Evolutionary conservation across 192 early-diverging fungal genomes (phyloP).

Genomic region (Kappamyces sp.): DNA sequence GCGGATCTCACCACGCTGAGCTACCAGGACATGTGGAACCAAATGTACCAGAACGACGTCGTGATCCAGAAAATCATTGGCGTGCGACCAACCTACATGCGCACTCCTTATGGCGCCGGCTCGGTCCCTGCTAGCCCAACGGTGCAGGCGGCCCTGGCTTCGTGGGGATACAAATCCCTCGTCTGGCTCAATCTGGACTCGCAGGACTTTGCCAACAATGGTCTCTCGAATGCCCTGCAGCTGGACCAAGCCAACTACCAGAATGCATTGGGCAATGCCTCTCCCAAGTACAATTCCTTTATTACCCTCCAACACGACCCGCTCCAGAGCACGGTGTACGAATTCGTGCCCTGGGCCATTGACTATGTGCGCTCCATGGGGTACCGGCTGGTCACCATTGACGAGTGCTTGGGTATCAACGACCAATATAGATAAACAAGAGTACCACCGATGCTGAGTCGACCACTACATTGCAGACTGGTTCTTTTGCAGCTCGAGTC

Average conservation of each 20-base stretch:
- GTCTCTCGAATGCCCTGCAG: background rate
- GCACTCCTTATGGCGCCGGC: conserved; percentile 40
- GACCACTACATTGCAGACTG: no score
- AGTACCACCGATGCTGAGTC: no score
- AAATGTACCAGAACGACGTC: conserved; percentile 5
- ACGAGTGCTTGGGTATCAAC: background rate
- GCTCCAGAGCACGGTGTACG: background rate
- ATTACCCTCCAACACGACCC: conserved; percentile 1
- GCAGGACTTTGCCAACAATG: background rate
- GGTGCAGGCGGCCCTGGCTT: background rate
- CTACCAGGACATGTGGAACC: background rate
- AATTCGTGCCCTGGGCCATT: background rate
- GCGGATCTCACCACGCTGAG: conserved; percentile 18
- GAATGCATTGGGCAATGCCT: background rate
- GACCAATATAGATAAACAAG: no score
- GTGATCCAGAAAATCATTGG: background rate
- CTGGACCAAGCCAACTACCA: background rate
- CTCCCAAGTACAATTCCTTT: background rate
- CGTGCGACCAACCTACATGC: conserved; percentile 46
- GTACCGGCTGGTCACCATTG: background rate
- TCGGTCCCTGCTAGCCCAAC: no score
- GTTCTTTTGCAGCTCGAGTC: no score
- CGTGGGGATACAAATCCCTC: conserved; percentile 4
- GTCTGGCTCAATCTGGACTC: background rate
- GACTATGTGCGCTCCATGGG: background rate